Percentiles rank a stretch among this genome's conserved stretches.
phyloP scores from a whole-genome alignment of 2,329 filamentous ascomycete species.

The Endoconidiophora polonica region DNA sequence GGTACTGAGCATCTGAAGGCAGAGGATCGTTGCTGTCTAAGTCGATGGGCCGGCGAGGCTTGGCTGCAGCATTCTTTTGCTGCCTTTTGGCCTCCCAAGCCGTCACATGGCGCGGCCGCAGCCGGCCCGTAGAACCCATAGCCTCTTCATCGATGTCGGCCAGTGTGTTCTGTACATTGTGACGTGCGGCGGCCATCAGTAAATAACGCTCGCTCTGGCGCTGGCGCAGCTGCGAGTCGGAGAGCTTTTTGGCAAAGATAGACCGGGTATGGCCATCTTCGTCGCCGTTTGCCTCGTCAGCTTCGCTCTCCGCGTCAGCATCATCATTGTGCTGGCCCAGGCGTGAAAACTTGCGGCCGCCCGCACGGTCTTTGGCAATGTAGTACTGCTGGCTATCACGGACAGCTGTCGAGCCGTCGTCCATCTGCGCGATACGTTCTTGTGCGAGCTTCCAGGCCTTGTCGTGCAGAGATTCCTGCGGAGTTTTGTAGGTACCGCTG shows the following conservation, averaged over 20 bases:
- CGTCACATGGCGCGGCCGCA: constrained; percentile 48
- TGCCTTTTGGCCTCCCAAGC: constrained; percentile 70
- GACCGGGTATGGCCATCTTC: constrained; percentile 47
- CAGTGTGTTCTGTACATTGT: constrained; percentile 67
- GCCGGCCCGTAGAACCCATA: constrained; percentile 41
- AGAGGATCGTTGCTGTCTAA: neutral
- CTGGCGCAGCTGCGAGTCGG: constrained; percentile 56
- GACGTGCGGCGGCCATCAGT: constrained; percentile 62
- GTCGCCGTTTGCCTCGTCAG: constrained; percentile 25
- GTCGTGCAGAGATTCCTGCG: constrained; percentile 46
- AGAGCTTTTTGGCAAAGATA: constrained; percentile 50
- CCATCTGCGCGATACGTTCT: constrained; percentile 64
- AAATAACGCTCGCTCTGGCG: constrained; percentile 57
- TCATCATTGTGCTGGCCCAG: constrained; percentile 16
- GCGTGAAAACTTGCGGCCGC: constrained; percentile 26
- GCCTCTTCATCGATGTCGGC: constrained; percentile 59
- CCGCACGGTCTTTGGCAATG: constrained; percentile 28
- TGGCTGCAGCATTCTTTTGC: constrained; percentile 49
- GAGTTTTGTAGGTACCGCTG: neutral
- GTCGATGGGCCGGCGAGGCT: constrained; percentile 20
- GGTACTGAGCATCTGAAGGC: constrained; percentile 5
- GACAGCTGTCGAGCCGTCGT: constrained; percentile 48
- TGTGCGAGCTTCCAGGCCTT: constrained; percentile 74
- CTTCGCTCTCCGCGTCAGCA: constrained; percentile 12
- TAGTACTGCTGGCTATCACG: constrained; percentile 63